Conservation (phyloP, 148 eudicot species). For the Selenicereus undatus region DNA sequence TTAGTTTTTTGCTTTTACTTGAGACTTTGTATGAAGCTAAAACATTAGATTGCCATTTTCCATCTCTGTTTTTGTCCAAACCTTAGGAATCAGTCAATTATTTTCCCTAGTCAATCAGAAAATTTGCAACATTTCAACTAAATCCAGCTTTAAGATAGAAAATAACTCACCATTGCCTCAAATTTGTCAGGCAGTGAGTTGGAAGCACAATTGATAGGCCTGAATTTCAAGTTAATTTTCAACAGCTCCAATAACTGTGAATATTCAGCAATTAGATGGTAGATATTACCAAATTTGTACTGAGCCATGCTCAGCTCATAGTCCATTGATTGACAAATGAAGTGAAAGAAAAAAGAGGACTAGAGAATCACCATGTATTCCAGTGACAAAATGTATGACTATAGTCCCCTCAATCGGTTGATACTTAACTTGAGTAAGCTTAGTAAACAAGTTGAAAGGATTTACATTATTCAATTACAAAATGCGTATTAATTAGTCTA, state of each 20-base stretch:
- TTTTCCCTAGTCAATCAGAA: conserved; percentile 1
- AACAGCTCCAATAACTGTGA: not conserved
- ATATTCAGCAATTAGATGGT: too few relatives aligned
- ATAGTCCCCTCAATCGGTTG: too few relatives aligned
- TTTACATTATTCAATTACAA: too few relatives aligned
- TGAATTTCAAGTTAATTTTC: conserved; percentile 11
- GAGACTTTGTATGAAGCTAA: not conserved
- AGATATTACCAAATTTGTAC: too few relatives aligned
- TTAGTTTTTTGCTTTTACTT: not conserved
- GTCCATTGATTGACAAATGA: too few relatives aligned
- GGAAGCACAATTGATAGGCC: not conserved
- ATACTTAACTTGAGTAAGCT: too few relatives aligned
- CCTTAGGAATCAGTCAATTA: not conserved
- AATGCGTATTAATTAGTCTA: too few relatives aligned
- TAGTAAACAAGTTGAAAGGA: too few relatives aligned
- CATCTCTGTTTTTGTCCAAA: not conserved
- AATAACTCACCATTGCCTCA: not conserved
- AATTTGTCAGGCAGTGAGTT: conserved; percentile 5
- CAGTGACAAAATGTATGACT: too few relatives aligned
- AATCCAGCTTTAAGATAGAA: conserved; percentile 11
- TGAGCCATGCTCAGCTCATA: too few relatives aligned
- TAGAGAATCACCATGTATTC: too few relatives aligned
- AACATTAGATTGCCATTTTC: not conserved
- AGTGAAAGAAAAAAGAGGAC: too few relatives aligned
- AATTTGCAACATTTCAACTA: conserved; percentile 3